Conservation (phyloP, 306 rosid species). For the Echinosophora koreensis region DNA sequence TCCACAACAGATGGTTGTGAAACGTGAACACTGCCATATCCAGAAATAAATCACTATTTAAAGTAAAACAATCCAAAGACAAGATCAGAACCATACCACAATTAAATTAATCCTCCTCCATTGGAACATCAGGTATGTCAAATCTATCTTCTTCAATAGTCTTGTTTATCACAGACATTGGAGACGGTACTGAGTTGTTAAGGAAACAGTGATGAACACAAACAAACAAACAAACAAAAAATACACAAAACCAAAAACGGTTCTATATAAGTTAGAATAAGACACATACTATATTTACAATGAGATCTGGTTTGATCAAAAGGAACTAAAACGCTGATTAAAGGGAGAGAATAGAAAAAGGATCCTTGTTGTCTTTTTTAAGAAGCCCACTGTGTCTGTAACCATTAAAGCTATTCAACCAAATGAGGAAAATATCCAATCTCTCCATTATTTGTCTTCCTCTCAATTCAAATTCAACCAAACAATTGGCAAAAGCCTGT, state of each 20-base stretch:
- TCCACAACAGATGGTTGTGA: not conserved
- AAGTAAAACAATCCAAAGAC: constrained; percentile 27
- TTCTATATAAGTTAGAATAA: constrained; percentile 2
- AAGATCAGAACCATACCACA: constrained; percentile 52
- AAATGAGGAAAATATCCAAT: not conserved
- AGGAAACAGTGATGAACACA: constrained; percentile 39
- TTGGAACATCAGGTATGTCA: constrained; percentile 90
- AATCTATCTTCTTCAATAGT: constrained; percentile 84
- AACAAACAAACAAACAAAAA: not conserved
- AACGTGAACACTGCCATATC: constrained; percentile 1
- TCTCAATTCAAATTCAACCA: not conserved
- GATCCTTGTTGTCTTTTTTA: not conserved
- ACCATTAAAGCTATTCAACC: not conserved
- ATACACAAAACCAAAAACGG: constrained; percentile 11
- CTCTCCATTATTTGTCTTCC: not conserved
- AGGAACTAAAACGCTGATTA: not conserved
- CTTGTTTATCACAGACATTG: constrained; percentile 69
- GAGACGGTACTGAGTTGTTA: constrained; percentile 50
- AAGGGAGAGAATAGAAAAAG: not conserved
- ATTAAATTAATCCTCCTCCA: constrained; percentile 70
- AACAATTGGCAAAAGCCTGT: not conserved
- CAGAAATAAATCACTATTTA: not conserved
- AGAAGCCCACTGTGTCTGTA: not conserved
- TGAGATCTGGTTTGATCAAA: not conserved
- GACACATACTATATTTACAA: not conserved